These are phyloP conservation scores for Solanum chmielewskii DNA, from an alignment of 257 asterid species.

Conservation along the genomic window DNA sequence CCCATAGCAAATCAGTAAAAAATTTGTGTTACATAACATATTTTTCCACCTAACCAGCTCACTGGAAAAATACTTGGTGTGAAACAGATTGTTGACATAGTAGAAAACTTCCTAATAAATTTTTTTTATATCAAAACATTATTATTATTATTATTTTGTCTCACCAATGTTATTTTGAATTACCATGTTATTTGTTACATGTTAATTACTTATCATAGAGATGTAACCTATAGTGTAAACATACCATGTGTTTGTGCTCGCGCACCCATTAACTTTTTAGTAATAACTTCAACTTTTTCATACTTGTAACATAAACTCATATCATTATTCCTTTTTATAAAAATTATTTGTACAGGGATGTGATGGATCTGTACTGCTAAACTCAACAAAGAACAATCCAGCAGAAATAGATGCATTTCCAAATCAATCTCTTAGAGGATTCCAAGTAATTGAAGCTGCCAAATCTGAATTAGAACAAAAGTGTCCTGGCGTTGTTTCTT, in stretches of 20 bases:
- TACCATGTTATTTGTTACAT: not conserved
- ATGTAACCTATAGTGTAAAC: not conserved
- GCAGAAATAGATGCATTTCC: slow-evolving; percentile 32
- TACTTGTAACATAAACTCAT: not conserved
- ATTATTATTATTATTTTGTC: too few relatives aligned
- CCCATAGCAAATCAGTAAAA: not conserved
- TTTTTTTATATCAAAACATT: too few relatives aligned
- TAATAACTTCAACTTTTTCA: not conserved
- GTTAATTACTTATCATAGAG: not conserved
- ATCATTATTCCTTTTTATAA: not conserved
- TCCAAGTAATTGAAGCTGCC: slow-evolving; percentile 31
- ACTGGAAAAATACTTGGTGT: not conserved
- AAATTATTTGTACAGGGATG: slow-evolving; percentile 20
- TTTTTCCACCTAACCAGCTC: not conserved
- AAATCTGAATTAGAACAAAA: slow-evolving; percentile 27
- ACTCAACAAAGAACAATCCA: slow-evolving; percentile 24
- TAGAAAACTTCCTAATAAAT: not conserved
- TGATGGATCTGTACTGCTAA: slow-evolving; percentile 31
- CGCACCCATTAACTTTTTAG: too few relatives aligned
- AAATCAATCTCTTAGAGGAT: slow-evolving; percentile 33
- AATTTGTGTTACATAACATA: not conserved
- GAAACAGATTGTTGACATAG: too few relatives aligned
- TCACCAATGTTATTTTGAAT: not conserved
- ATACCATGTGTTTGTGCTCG: not conserved
- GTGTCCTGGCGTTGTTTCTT: slow-evolving; percentile 44